phyloP scores from a whole-genome alignment of 352 stramenopile genomes.

The Phytophthora agathidicida region DNA sequence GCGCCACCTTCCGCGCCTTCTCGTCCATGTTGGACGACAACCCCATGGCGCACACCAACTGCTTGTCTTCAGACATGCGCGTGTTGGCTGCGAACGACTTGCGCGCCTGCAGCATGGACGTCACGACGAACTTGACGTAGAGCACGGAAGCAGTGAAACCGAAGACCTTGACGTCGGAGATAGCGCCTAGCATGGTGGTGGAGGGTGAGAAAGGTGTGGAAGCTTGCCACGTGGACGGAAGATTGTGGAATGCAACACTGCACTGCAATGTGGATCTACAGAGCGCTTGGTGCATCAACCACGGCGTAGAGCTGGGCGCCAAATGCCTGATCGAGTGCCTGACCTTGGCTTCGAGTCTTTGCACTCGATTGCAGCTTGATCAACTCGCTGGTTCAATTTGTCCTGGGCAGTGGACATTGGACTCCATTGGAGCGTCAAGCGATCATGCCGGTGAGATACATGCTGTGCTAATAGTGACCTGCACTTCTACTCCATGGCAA shows the following conservation, averaged over 20 bases:
- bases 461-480: too few relatives aligned
- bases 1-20: conserved; percentile 27
- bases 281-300: background rate
- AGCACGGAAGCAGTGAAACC: conserved; percentile 40
- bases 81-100: conserved; percentile 55
- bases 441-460: too few relatives aligned
- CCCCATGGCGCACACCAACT: conserved; percentile 33
- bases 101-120: conserved; percentile 53
- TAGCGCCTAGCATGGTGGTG: conserved; percentile 21
- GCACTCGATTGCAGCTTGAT: conserved; percentile 6
- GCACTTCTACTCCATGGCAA: conserved; percentile 3
- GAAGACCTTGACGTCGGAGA: conserved; percentile 39
- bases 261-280: background rate
- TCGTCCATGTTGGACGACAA: conserved; percentile 27
- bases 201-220: background rate
- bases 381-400: background rate
- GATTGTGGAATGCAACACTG: conserved; percentile 18
- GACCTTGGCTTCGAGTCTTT: conserved; percentile 9
- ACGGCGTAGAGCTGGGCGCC: conserved; percentile 4
- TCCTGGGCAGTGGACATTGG: too few relatives aligned
- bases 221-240: conserved; percentile 4
- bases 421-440: too few relatives aligned
- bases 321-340: conserved; percentile 19
- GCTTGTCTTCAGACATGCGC: conserved; percentile 44
- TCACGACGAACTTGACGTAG: conserved; percentile 68